Base-by-base conservation (phyloP, 2,329 filamentous ascomycete genomes). In the Aspergillus bombycis region DNA sequence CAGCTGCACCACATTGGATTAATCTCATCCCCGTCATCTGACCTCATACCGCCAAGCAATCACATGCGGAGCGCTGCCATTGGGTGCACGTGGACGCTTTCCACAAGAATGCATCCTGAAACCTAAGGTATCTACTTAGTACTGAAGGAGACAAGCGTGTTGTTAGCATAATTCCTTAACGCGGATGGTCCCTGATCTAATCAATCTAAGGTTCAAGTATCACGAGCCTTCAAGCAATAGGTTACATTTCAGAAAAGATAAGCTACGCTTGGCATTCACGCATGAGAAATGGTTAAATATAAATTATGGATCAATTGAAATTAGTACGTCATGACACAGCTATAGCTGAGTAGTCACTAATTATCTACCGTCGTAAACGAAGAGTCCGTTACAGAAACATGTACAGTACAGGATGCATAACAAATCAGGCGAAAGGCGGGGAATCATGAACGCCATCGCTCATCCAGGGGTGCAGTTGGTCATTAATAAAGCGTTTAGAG, bases 401-500 rank as follows among this genome's bases (percentile, higher is more conserved):
- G 61, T 60, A 64, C 59, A 63, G 53, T 68, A 67, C 66, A 68
- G 26, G 46, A 63, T 54, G 58, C 30, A 60, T 32, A 60, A 53
- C 23, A 60, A 54, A 60, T 38, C 36, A 53, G 36, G 30, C 58
- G 46, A 48, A 50, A 60, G 60, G 57, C 57, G 48, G 58, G 52
- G 28, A 59, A 50, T 62, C 36, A 16, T 53, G 28, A 54, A 62
- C 53, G 45, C 52, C 61, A 59, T 38, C 34, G 46, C 46, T 38
- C 41, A 55, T 56, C 55, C 43, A 10, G 59, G 41, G 30, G 62
- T 63, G 28, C 26, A 7, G 60, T 57, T 36, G 41, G 60, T 30
- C 46, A 50, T 50, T 50, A 50, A 41, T 52, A 32, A 41, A 23
- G 43, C 26, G 56, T 68, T 75, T 78, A 82, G 68, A 81, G 71